Evolutionary conservation across 2,329 filamentous ascomycete genomes (phyloP).

Genomic region (Diaporthe sp.): DNA sequence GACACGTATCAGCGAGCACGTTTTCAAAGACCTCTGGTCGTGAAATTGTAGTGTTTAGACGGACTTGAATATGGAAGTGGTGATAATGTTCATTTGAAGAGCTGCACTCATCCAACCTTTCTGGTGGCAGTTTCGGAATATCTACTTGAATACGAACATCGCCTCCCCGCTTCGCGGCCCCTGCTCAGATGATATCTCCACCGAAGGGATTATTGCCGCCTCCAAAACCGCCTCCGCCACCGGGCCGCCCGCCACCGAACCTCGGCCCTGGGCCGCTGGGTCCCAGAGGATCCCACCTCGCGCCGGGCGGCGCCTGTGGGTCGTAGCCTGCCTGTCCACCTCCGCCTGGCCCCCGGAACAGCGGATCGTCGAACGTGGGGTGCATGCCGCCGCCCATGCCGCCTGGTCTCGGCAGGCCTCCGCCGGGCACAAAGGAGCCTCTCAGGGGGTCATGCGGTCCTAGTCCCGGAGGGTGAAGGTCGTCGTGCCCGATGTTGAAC

Average conservation of each 20-base stretch:
- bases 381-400: conserved; percentile 86
- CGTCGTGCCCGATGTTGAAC: conserved; percentile 83
- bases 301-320: conserved; percentile 85
- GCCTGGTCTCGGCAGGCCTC: conserved; percentile 70
- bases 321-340: conserved; percentile 68
- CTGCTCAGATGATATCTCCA: conserved; percentile 51
- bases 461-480: conserved; percentile 88
- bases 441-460: conserved; percentile 88
- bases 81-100: not conserved
- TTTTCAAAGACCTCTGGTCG: not conserved
- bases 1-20: not conserved
- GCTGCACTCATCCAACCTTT: conserved; percentile 7
- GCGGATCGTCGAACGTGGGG: conserved; percentile 91
- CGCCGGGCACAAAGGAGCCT: conserved; percentile 71
- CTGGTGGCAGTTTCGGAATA: conserved; percentile 4
- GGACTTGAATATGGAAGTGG: not conserved
- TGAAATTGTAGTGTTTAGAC: not conserved
- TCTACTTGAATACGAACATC: not conserved
- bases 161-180: not conserved
- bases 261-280: conserved; percentile 69
- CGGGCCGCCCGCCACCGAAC: conserved; percentile 59
- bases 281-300: conserved; percentile 90
- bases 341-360: conserved; percentile 75
- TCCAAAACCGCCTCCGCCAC: conserved; percentile 53
- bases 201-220: conserved; percentile 48